Conservation (phyloP, 495 filamentous ascomycete genomes). For the Podospora comata region DNA sequence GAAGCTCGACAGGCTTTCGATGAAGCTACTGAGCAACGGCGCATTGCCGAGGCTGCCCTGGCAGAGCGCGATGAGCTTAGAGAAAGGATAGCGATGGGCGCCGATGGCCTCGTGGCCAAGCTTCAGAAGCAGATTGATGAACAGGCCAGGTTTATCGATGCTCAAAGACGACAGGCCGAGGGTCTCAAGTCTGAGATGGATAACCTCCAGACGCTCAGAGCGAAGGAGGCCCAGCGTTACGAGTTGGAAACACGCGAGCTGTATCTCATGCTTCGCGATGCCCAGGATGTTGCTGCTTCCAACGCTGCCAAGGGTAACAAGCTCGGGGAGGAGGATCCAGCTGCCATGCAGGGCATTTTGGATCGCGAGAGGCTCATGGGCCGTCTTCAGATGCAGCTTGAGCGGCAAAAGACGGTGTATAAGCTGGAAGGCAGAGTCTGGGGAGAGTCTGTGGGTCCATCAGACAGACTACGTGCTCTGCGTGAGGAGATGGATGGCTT, state of each 20-base stretch:
- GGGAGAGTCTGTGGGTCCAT: conserved; percentile 78
- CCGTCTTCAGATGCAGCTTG: conserved; percentile 87
- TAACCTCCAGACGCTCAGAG: conserved; percentile 78
- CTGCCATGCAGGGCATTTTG: conserved; percentile 85
- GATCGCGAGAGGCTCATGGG: conserved; percentile 90
- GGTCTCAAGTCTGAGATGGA: conserved; percentile 83
- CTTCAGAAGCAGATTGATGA: conserved; percentile 91
- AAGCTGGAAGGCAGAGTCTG: conserved; percentile 95
- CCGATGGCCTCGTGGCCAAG: conserved; percentile 89
- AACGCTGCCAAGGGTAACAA: conserved; percentile 71
- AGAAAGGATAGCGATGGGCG: conserved; percentile 86
- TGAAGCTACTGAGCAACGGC: conserved; percentile 81
- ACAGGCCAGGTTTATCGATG: conserved; percentile 82
- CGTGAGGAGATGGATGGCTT: conserved; percentile 90
- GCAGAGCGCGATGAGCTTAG: conserved; percentile 96
- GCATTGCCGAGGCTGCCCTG: conserved; percentile 91
- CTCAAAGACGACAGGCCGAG: conserved; percentile 81
- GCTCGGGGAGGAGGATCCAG: conserved; percentile 59
- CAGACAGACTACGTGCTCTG: conserved; percentile 85
- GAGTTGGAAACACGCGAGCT: conserved; percentile 94
- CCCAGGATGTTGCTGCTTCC: conserved; percentile 89
- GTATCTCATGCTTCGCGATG: conserved; percentile 97
- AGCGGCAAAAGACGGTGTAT: conserved; percentile 95
- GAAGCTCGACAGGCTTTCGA: conserved; percentile 89
- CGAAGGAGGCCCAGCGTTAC: conserved; percentile 89